Percentiles rank a stretch among this genome's conserved stretches.
phyloP scores from a whole-genome alignment of 768 basidiomycete genomes.

The Lactarius tabidus region DNA sequence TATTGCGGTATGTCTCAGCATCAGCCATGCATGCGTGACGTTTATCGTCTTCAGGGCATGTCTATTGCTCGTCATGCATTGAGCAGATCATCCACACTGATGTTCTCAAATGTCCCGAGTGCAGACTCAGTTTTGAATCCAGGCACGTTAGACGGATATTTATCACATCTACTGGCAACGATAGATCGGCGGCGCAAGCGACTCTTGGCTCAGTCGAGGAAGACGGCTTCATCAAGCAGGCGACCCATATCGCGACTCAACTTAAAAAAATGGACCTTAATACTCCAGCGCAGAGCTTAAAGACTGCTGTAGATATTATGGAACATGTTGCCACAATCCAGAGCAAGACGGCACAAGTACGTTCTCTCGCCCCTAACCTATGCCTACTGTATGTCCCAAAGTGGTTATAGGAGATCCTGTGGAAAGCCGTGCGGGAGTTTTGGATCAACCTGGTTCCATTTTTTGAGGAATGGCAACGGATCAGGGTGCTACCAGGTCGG shows the following conservation, averaged over 20 bases:
- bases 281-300: slow-evolving; percentile 8
- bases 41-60: slow-evolving; percentile 6
- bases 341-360: slow-evolving; percentile 13
- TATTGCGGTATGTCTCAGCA: slow-evolving; percentile 6
- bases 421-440: slow-evolving; percentile 19
- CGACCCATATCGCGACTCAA: slow-evolving; percentile 15
- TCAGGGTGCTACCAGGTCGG: not conserved
- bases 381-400: not conserved
- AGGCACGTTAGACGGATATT: slow-evolving; percentile 10
- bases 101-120: slow-evolving; percentile 12
- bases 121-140: slow-evolving; percentile 3
- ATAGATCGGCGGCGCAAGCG: not conserved
- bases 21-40: not conserved
- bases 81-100: not conserved
- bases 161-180: not conserved
- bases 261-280: slow-evolving; percentile 1
- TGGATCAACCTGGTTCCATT: slow-evolving; percentile 6
- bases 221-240: slow-evolving; percentile 12
- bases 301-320: slow-evolving; percentile 12
- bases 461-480: not conserved
- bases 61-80: slow-evolving; percentile 15
- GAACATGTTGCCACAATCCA: slow-evolving; percentile 12
- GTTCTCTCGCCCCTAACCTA: not conserved
- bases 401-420: slow-evolving; percentile 13
- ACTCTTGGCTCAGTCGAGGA: not conserved